phyloP scores from a whole-genome alignment of 2,329 filamentous ascomycete genomes.

The Alternaria postmessia region DNA sequence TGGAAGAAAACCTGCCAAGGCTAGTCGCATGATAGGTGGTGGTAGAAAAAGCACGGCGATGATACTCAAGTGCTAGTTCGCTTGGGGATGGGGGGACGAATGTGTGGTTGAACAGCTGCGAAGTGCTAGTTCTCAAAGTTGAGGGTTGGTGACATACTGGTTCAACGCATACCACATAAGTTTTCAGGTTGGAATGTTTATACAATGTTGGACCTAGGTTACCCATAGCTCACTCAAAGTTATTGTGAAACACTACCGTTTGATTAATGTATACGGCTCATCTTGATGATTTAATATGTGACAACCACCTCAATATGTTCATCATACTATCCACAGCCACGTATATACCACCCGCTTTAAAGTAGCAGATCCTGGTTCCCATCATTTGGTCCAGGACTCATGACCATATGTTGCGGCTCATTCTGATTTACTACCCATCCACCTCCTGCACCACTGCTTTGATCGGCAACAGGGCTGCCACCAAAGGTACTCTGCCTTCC shows the following conservation, averaged over 20 bases:
- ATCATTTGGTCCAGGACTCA: conserved; percentile 39
- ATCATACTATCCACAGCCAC: conserved; percentile 7
- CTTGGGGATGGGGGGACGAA: neutral
- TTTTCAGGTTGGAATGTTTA: neutral
- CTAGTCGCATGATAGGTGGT: too few relatives aligned
- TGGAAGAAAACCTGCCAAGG: too few relatives aligned
- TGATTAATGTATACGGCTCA: neutral
- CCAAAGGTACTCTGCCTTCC: conserved; percentile 49
- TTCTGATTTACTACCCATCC: conserved; percentile 51
- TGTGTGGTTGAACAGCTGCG: neutral
- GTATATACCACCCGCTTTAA: conserved; percentile 7
- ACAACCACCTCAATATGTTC: neutral
- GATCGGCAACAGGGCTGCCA: conserved; percentile 44
- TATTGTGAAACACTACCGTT: neutral
- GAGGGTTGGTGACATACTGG: neutral
- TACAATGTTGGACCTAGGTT: neutral
- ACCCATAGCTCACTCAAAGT: neutral
- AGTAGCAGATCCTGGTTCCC: conserved; percentile 44
- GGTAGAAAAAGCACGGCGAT: neutral
- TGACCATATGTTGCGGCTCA: conserved; percentile 40
- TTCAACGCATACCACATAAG: neutral
- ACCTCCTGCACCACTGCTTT: conserved; percentile 31
- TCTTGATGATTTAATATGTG: neutral
- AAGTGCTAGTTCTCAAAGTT: neutral
- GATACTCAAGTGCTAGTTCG: neutral